Conservation (phyloP, 2,329 filamentous ascomycete species). For the Xylaria sp. region DNA sequence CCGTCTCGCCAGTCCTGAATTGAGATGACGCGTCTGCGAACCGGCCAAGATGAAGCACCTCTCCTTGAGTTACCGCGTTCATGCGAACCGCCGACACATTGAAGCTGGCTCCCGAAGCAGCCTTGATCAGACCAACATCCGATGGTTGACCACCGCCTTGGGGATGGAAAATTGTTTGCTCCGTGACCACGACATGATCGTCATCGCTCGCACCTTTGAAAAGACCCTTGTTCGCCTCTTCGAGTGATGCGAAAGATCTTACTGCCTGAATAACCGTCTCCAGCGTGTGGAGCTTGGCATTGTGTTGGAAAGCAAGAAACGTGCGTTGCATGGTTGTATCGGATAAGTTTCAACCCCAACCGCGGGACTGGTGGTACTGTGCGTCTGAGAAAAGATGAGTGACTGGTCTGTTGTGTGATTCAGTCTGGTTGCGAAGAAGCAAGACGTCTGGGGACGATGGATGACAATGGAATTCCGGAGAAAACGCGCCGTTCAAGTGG, state of each 20-base stretch:
- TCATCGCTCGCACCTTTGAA: slow-evolving; percentile 52
- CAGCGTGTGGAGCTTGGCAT: slow-evolving; percentile 31
- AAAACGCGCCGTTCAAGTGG: slow-evolving; percentile 17
- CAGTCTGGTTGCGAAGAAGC: background rate
- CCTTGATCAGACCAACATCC: slow-evolving; percentile 55
- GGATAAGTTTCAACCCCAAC: background rate
- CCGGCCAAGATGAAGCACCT: slow-evolving; percentile 61
- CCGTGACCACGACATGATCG: slow-evolving; percentile 54
- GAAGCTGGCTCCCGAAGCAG: slow-evolving; percentile 36
- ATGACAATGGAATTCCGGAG: slow-evolving; percentile 8
- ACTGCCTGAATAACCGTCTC: slow-evolving; percentile 38
- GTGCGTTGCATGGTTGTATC: slow-evolving; percentile 33
- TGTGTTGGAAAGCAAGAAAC: slow-evolving; percentile 37
- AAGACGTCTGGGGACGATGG: background rate
- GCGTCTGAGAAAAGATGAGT: background rate
- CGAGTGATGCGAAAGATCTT: slow-evolving; percentile 44
- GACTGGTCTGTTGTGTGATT: background rate
- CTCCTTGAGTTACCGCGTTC: slow-evolving; percentile 43
- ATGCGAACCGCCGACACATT: slow-evolving; percentile 53
- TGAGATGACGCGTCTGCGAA: slow-evolving; percentile 35
- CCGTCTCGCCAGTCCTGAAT: slow-evolving; percentile 40
- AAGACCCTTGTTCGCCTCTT: slow-evolving; percentile 47
- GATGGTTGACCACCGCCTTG: slow-evolving; percentile 71
- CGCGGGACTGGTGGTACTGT: background rate
- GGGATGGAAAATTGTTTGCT: slow-evolving; percentile 67